Conservation (phyloP, 2,329 filamentous ascomycete species). For the Fusarium mexicanum region DNA sequence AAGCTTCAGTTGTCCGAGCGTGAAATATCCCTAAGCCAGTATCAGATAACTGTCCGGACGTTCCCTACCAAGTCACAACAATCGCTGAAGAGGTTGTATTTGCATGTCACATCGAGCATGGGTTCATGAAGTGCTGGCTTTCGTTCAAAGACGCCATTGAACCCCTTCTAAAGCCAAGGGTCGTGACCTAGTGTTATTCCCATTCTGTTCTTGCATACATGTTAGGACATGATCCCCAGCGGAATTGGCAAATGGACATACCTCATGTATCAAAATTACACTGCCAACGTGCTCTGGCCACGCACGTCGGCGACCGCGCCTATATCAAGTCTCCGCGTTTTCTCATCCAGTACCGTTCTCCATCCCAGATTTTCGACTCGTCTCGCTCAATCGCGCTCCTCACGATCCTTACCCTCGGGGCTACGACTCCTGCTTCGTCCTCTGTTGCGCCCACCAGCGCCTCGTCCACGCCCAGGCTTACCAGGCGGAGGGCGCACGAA, state of each 20-base stretch:
- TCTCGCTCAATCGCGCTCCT: constrained; percentile 45
- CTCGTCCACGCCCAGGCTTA: constrained; percentile 52
- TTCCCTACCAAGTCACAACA: not conserved
- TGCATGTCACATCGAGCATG: not conserved
- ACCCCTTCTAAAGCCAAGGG: not conserved
- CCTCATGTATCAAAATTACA: constrained; percentile 40
- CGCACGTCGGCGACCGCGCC: constrained; percentile 40
- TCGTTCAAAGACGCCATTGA: not conserved
- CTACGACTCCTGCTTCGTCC: constrained; percentile 62
- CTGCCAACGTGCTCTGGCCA: constrained; percentile 42
- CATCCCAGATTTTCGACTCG: not conserved
- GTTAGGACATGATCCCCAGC: not conserved
- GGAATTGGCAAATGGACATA: constrained; percentile 18
- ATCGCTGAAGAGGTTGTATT: not conserved
- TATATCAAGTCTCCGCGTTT: not conserved
- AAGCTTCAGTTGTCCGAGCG: not conserved
- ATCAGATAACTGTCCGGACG: not conserved
- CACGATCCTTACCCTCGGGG: constrained; percentile 53
- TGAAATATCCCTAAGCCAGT: not conserved
- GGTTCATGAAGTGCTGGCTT: not conserved
- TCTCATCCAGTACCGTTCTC: not conserved
- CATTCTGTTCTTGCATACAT: constrained; percentile 5
- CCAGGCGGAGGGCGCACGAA: constrained; percentile 82
- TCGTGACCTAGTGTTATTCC: constrained; percentile 1
- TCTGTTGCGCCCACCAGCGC: constrained; percentile 53